Conservation (phyloP, 176 grass and related monocot genomes). For the Thinopyrum elongatum region DNA sequence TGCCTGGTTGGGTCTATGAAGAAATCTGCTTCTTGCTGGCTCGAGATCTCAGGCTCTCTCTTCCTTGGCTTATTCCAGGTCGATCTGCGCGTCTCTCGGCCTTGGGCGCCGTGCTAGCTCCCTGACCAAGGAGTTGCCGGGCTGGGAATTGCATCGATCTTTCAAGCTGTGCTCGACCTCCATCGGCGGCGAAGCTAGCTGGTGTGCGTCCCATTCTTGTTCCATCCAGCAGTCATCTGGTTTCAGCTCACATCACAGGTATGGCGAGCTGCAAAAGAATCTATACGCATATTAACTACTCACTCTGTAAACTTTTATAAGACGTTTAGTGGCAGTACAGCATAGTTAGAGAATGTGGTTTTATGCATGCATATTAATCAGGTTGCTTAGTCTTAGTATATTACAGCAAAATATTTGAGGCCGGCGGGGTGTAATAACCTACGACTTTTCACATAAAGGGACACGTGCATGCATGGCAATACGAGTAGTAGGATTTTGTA, state of each 20-base stretch:
- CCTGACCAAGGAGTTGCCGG: background rate
- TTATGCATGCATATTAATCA: constrained; percentile 21
- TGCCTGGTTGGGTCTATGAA: constrained; percentile 4
- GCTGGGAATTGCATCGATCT: background rate
- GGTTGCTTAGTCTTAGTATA: background rate
- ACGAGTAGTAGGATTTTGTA: background rate
- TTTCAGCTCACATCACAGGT: constrained; percentile 26
- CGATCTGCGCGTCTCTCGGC: background rate
- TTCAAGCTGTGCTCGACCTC: background rate
- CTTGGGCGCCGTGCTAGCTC: background rate
- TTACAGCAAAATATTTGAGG: background rate
- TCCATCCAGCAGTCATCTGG: constrained; percentile 14
- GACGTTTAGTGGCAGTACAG: too few species aligned
- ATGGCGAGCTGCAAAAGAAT: constrained; percentile 8
- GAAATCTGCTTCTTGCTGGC: background rate
- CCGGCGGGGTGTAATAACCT: background rate
- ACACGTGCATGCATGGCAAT: background rate
- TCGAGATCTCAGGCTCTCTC: background rate
- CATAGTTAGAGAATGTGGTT: constrained; percentile 24
- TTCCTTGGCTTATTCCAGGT: background rate
- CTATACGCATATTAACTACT: background rate
- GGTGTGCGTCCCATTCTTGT: background rate
- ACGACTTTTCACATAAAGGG: background rate
- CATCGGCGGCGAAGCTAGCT: background rate
- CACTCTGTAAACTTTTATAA: too few species aligned